Evolutionary conservation across 2,329 filamentous ascomycete species (phyloP), one percentile per base, ranked within the genome.

Genomic region (Pseudogymnoascus sp.): DNA sequence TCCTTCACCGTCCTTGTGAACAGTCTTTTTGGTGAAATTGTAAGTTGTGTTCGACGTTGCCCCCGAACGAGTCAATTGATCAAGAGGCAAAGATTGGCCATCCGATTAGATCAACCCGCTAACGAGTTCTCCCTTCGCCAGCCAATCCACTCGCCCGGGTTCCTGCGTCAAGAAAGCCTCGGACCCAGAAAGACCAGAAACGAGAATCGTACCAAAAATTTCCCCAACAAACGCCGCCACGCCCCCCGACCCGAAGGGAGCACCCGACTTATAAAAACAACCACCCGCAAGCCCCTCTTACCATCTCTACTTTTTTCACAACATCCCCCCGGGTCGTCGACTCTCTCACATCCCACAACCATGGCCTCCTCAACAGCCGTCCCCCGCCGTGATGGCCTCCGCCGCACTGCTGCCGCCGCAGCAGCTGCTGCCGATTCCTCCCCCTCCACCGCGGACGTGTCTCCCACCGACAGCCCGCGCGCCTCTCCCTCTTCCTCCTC

Each of bases 401-500:
- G 68, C 21, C 62, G 73, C 64, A 71, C 69, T 8, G 67, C 66
- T 37, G 71, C 71, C 48, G 69, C 72, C 1, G 70, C 68, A 25
- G 72, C 70, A 23, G 65, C 60, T 60, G 51, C 48, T 6, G 45
- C 63, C 3, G 69, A 72, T 13, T 73, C 73, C 14, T 74, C 76
- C 1, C 83, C 84, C 63, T 83, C 82, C 3, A 85, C 85, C 11
- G 81, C 83, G 64, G 78, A 78, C 48, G 83, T 79, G 61, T 86
- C 85, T 3, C 85, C 85, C 25, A 75, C 75, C 64, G 85, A 87
- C 72, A 87, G 84, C 11, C 85, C 85, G 43, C 79, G 82, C 60
- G 79, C 73, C 28, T 88, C 85, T 19, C 80, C 93, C 57, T 98
- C 95, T 6, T 90, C 90, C 41, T 96, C 93, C 3, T 98, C 95